Evolutionary conservation across 192 early-diverging fungal species (phyloP).

Genomic region (Linderina pennispora): DNA sequence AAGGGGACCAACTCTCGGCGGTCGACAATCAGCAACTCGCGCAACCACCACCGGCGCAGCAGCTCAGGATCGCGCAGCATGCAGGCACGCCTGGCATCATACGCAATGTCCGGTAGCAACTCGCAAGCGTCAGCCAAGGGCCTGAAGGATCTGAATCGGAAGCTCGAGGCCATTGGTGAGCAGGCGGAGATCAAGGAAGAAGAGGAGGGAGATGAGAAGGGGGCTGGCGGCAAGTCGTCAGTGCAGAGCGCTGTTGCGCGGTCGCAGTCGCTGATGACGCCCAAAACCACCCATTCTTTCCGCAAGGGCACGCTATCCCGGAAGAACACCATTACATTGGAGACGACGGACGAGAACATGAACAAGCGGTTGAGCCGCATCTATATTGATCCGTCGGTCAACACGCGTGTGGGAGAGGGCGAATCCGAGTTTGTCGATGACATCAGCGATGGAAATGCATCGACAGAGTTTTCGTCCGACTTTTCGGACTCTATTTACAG

Average conservation of each 20-base stretch:
- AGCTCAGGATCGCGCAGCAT: slow-evolving; percentile 15
- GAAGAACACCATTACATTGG: neutral
- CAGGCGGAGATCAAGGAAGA: neutral
- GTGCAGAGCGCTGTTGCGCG: neutral
- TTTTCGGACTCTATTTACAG: slow-evolving; percentile 34
- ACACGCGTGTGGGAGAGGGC: neutral
- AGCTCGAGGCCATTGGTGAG: neutral
- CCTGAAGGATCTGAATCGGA: neutral
- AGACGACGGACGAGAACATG: slow-evolving; percentile 1
- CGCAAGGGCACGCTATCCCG: no score
- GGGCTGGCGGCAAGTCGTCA: neutral
- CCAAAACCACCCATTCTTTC: neutral
- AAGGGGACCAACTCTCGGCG: slow-evolving; percentile 1
- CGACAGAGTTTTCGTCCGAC: slow-evolving; percentile 14
- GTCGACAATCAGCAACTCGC: slow-evolving; percentile 24
- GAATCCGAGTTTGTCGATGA: no score
- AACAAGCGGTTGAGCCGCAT: slow-evolving; percentile 22
- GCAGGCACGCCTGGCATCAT: slow-evolving; percentile 21
- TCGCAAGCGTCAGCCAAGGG: slow-evolving; percentile 20
- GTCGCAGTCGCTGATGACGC: neutral
- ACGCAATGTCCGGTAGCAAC: slow-evolving; percentile 16
- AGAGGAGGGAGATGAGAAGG: neutral
- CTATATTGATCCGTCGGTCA: slow-evolving; percentile 5
- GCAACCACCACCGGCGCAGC: slow-evolving; percentile 23
- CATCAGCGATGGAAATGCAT: slow-evolving; percentile 14